Base-by-base conservation (phyloP, 148 eudicot species). In the Vaccinium myrtillus region DNA sequence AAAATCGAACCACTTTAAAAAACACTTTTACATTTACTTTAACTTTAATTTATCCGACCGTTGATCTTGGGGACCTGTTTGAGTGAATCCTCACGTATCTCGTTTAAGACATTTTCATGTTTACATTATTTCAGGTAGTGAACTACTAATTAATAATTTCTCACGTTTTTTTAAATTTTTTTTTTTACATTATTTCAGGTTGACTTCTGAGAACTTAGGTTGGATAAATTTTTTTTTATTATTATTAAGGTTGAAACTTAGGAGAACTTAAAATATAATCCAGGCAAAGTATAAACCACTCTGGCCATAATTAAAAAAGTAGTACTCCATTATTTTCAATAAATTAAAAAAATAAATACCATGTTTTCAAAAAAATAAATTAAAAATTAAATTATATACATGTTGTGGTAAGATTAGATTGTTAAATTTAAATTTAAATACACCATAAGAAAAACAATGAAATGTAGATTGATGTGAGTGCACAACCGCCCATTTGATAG, bases 401-500 rank as follows among this genome's bases (percentile, higher is more conserved):
- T 30, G 1, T 69, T 69, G 74, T 69, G 2, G 43, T 69, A 69
- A 27, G 43, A 30, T 13, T 32, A 69, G 39, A 15, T 75, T 46
- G 8, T 19, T 39, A 75, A 74, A 46, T 46, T 9, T 8, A 14
- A 21, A 43, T 75, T 25, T 59, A 77, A 77, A 59, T 51, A 50
- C 50, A 53, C 5, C 30, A 77, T 12, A 14, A 77, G 18, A 77
- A 50, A 77, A 53, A 77, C 25, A 8, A 75, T 8, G 78, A 74
- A 49, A 51, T 15, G 58, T 25, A 23, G 59, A 49, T 51, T 77
- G 80, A 77, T 77, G 59, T 77, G 80, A 48, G 32, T 50, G 58
- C 14, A 50, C 80, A 77, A 50, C 80, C 36, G 53, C 80, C 80
- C 80, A 14, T 50, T 50, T 3, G 3, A 77, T 25, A 51, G 11